Base-by-base conservation (phyloP, 2,329 filamentous ascomycete species). In the Thermothelomyces thermophilus region DNA sequence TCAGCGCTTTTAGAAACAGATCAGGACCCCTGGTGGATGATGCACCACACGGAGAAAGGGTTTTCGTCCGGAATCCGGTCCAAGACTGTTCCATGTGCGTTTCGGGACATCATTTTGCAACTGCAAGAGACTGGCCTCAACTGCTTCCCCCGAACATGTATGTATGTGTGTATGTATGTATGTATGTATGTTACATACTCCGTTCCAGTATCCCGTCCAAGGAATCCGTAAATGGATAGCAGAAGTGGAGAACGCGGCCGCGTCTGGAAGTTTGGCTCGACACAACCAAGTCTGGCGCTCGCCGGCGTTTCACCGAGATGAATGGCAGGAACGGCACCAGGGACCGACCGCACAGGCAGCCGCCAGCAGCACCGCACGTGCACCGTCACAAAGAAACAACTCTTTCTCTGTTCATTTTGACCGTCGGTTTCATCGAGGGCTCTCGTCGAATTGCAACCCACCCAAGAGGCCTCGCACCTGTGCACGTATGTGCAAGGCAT, bases 231-330 rank as follows among this genome's bases (percentile, higher is more conserved):
- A 26, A 26, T 26, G n/a, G n/a, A n/a, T n/a, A n/a, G 46, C 44
- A 46, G 45, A 17, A 28, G 48, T 53, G 54, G 53, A 44, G 47
- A 50, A 48, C 33, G 43, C 33, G 41, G 16, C 34, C 41, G 36
- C 24, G 45, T 22, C 33, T 41, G 35, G 20, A 22, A 19, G 48
- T 36, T 9, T 31, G 39, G 45, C 28, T 52, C 42, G 48, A 44
- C 34, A 42, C 54, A 45, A 46, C 34, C 52, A 41, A 53, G 41
- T 41, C 44, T 28, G 16, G 30, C 35, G 22, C 36, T 50, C 45
- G 46, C 45, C 47, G 24, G 42, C 37, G 53, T 58, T 58, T 57
- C 53, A 57, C 35, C 34, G 47, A 50, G 44, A 51, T 52, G 52
- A 55, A 50, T 34, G 41, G 47, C 36, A 33, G 39, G 39, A 31